Conservation (phyloP, 2,329 filamentous ascomycete species). For the Bipolaris sorokiniana region DNA sequence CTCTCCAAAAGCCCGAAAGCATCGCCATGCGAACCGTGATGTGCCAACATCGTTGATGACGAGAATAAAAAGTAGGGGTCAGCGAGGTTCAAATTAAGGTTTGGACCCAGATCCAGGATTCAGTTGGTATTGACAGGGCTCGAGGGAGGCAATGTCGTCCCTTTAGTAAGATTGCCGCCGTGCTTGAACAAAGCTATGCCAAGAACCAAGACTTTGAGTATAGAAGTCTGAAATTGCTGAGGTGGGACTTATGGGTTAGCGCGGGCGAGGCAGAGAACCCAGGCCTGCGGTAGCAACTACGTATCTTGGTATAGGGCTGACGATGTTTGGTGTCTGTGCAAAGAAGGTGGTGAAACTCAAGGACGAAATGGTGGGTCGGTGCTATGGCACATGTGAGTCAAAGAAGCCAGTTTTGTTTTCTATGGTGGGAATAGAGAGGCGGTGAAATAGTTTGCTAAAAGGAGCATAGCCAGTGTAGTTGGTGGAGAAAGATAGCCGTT, state of each 20-base stretch:
- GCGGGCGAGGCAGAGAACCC: constrained; percentile 27
- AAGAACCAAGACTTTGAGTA: constrained; percentile 12
- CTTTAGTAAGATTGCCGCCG: constrained; percentile 14
- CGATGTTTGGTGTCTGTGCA: constrained; percentile 14
- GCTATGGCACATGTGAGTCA: constrained; percentile 16
- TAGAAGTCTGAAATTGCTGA: constrained; percentile 24
- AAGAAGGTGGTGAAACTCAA: neutral
- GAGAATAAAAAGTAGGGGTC: constrained; percentile 14
- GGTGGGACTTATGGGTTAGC: constrained; percentile 17
- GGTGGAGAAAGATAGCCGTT: constrained; percentile 4
- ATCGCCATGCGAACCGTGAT: constrained; percentile 15
- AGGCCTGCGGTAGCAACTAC: constrained; percentile 17
- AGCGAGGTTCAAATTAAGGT: constrained; percentile 12
- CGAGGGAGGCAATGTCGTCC: constrained; percentile 8
- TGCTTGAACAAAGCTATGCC: constrained; percentile 11
- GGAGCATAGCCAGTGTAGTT: constrained; percentile 11
- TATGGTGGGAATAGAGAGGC: constrained; percentile 15
- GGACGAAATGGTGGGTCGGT: constrained; percentile 1
- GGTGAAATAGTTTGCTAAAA: constrained; percentile 17
- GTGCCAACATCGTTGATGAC: constrained; percentile 24
- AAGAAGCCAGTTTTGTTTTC: constrained; percentile 7
- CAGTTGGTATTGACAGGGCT: constrained; percentile 11
- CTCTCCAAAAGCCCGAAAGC: constrained; percentile 20
- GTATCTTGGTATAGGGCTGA: constrained; percentile 34
- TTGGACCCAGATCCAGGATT: constrained; percentile 15